These are phyloP conservation scores for Ogataea corticis DNA, from an alignment of 805 yeast species.

Conservation along the genomic window DNA sequence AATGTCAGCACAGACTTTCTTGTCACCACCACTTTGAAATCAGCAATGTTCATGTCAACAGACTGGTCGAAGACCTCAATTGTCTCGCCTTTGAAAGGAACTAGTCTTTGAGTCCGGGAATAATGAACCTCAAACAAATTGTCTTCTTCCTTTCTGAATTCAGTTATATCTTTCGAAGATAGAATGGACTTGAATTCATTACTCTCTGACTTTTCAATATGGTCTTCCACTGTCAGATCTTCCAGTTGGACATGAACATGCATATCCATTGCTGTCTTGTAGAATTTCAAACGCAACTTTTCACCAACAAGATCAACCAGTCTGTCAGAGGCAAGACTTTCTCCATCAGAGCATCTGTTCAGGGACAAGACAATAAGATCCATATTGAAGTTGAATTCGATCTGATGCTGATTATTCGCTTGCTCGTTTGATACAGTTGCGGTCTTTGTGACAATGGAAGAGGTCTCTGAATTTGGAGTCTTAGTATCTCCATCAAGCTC, in stretches of 20 bases:
- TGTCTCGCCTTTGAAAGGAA: slow-evolving; percentile 48
- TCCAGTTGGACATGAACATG: slow-evolving; percentile 62
- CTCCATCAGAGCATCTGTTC: slow-evolving; percentile 64
- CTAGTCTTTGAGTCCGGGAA: slow-evolving; percentile 58
- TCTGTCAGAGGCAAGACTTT: slow-evolving; percentile 60
- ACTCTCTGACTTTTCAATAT: slow-evolving; percentile 60
- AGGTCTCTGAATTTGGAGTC: slow-evolving; percentile 15
- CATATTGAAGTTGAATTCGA: slow-evolving; percentile 75
- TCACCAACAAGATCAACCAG: slow-evolving; percentile 76
- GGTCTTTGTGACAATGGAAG: slow-evolving; percentile 11
- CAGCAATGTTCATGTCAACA: slow-evolving; percentile 70
- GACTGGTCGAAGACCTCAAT: slow-evolving; percentile 79
- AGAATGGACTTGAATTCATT: slow-evolving; percentile 67
- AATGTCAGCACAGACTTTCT: slow-evolving; percentile 78
- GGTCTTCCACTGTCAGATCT: slow-evolving; percentile 73
- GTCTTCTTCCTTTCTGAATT: slow-evolving; percentile 41
- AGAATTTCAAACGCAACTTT: slow-evolving; percentile 57
- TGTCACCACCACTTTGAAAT: slow-evolving; percentile 71
- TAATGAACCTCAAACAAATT: slow-evolving; percentile 61
- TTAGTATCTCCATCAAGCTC: slow-evolving; percentile 17
- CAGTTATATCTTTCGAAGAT: slow-evolving; percentile 55
- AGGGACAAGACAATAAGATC: slow-evolving; percentile 62
- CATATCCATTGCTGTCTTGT: slow-evolving; percentile 60
- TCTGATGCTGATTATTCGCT: slow-evolving; percentile 50
- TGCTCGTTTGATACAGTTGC: slow-evolving; percentile 1